Percentiles rank a stretch among this genome's conserved stretches.
Conservation (phyloP, 2,329 filamentous ascomycete genomes). For the Dothistroma pini region DNA sequence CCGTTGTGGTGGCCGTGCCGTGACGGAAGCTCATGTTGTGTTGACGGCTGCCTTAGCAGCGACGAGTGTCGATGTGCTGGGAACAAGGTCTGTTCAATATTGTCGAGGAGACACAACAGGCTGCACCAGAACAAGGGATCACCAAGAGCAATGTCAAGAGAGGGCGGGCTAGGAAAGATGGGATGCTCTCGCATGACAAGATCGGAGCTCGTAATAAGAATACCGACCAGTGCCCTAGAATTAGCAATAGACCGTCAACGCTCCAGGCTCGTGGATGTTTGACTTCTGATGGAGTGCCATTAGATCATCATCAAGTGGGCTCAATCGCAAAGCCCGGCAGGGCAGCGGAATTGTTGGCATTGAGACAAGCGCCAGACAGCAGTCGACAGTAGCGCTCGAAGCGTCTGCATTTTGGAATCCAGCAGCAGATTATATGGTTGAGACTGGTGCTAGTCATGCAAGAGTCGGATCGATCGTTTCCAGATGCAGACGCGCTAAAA, state of each 20-base stretch:
- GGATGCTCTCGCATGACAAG: not conserved
- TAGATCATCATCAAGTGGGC: not conserved
- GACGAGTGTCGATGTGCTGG: not conserved
- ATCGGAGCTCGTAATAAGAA: not conserved
- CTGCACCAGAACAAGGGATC: not conserved
- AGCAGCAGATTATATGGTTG: not conserved
- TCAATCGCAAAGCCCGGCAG: not conserved
- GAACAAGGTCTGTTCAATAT: not conserved
- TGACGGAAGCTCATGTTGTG: conserved; percentile 28
- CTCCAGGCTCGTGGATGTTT: not conserved
- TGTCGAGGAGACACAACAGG: not conserved
- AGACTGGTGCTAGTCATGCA: not conserved
- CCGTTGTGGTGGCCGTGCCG: conserved; percentile 31
- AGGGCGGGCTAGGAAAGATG: not conserved
- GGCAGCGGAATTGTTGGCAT: not conserved
- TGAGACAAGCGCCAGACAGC: too few species aligned
- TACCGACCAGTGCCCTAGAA: not conserved
- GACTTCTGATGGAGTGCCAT: not conserved
- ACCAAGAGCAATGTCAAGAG: not conserved
- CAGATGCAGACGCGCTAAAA: not conserved
- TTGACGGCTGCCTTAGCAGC: not conserved
- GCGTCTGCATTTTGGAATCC: not conserved
- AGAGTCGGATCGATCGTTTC: not conserved
- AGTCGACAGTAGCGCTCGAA: not conserved
- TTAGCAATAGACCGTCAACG: not conserved